phyloP scores from a whole-genome alignment of 306 rosid genomes.

The Hippophae tibetana region DNA sequence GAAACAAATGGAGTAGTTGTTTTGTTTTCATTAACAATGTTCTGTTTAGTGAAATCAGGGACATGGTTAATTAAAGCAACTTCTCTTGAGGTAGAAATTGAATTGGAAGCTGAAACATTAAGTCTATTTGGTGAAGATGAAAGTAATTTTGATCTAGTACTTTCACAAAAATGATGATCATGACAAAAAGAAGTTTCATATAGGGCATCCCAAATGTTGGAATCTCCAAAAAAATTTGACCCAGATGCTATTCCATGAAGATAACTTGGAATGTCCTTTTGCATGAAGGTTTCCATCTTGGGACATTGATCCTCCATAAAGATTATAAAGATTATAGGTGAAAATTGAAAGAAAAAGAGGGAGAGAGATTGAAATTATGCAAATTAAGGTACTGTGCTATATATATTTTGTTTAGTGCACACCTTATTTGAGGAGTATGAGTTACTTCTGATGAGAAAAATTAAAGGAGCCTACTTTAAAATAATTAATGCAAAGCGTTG shows the following conservation, averaged over 20 bases:
- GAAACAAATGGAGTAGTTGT: neutral
- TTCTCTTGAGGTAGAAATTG: too few relatives aligned
- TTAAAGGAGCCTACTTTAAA: slow-evolving; percentile 29
- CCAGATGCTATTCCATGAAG: slow-evolving; percentile 39
- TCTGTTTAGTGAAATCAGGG: too few relatives aligned
- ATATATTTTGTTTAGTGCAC: slow-evolving; percentile 22
- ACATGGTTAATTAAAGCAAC: too few relatives aligned
- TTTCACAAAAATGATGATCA: neutral
- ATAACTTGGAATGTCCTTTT: slow-evolving; percentile 41
- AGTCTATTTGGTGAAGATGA: slow-evolving; percentile 8
- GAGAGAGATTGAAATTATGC: slow-evolving; percentile 28
- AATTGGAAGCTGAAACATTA: neutral
- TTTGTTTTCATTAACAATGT: too few relatives aligned
- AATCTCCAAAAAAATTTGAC: slow-evolving; percentile 42
- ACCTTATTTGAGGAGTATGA: slow-evolving; percentile 35
- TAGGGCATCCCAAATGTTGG: slow-evolving; percentile 31
- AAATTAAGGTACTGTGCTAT: slow-evolving; percentile 23
- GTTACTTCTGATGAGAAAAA: slow-evolving; percentile 23
- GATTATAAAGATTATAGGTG: slow-evolving; percentile 19
- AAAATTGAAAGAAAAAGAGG: slow-evolving; percentile 15
- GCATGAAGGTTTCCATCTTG: slow-evolving; percentile 46
- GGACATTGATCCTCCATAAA: slow-evolving; percentile 50
- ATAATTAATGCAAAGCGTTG: slow-evolving; percentile 28
- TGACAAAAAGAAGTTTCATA: slow-evolving; percentile 2
- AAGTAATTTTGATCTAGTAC: neutral